Percentiles rank a stretch among this genome's conserved stretches.
Evolutionary conservation across 2,329 filamentous ascomycete species (phyloP).

Genomic region (Ophiostoma ulmi): DNA sequence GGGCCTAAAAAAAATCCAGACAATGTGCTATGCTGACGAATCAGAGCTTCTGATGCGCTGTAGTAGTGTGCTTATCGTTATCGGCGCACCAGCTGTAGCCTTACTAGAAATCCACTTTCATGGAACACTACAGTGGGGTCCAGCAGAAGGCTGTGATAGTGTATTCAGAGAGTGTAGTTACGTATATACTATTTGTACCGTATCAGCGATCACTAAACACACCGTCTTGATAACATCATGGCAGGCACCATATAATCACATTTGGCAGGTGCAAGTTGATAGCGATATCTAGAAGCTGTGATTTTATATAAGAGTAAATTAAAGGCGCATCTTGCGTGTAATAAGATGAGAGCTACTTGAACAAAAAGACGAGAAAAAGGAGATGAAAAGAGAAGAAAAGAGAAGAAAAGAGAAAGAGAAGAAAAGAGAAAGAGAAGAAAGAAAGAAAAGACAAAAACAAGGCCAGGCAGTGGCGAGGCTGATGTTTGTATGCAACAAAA

Average conservation of each 20-base stretch:
- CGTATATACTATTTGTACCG: background rate
- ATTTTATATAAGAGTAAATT: background rate
- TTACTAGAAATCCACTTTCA: background rate
- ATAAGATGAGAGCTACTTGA: background rate
- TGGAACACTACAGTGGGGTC: background rate
- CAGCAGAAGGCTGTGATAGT: background rate
- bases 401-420: background rate
- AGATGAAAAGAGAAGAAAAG: background rate
- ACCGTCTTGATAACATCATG: background rate
- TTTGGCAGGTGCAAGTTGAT: background rate
- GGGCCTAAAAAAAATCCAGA: conserved; percentile 20
- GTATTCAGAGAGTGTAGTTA: background rate
- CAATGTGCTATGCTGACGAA: conserved; percentile 26
- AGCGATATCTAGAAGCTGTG: background rate
- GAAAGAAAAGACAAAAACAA: background rate
- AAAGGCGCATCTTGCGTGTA: background rate
- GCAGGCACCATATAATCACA: background rate
- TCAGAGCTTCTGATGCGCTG: conserved; percentile 24
- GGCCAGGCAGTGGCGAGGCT: background rate
- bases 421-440: background rate
- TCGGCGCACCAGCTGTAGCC: conserved; percentile 20
- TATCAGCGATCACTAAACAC: background rate
- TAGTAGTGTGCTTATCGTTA: conserved; percentile 24
- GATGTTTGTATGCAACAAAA: background rate
- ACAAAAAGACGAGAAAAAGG: background rate